Evolutionary conservation across 169 alveolate genomes (phyloP).

Genomic region (Eimeria acervulina): DNA sequence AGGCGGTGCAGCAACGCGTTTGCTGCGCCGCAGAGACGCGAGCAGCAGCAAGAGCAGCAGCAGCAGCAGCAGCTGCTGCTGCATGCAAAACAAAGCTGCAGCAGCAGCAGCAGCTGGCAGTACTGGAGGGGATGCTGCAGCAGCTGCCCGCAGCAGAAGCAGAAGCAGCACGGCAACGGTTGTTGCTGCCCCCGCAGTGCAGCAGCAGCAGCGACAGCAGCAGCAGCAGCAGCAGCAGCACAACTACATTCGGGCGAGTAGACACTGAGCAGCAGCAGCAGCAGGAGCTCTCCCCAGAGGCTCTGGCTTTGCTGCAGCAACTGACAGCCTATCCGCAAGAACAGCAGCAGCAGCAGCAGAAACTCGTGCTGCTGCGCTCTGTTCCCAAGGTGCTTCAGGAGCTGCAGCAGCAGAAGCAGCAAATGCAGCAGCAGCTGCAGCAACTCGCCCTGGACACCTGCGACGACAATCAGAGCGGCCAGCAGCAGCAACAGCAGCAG

Average conservation of each 20-base stretch:
- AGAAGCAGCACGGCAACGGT: background rate
- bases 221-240: slow-evolving; percentile 34
- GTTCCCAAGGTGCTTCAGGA: background rate
- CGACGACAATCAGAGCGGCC: background rate
- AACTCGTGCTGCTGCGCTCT: background rate
- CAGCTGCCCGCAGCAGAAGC: background rate
- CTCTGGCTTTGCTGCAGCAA: background rate
- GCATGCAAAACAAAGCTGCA: slow-evolving; percentile 3
- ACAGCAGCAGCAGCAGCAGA: slow-evolving; percentile 42
- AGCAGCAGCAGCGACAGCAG: slow-evolving; percentile 36
- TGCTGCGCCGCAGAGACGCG: background rate
- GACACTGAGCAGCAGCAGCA: background rate
- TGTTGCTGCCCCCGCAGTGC: slow-evolving; percentile 37
- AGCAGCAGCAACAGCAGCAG: slow-evolving; percentile 35
- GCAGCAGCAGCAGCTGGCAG: background rate
- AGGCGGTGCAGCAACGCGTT: background rate
- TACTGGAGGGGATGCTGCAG: background rate
- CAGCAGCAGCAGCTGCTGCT: background rate
- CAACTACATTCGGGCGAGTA: background rate
- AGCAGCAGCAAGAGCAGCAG: slow-evolving; percentile 55
- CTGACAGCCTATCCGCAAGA: background rate
- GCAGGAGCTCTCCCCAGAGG: slow-evolving; percentile 14
- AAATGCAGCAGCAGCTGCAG: slow-evolving; percentile 3
- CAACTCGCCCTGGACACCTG: background rate
- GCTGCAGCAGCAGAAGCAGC: slow-evolving; percentile 32